Evolutionary conservation across 169 alveolate genomes (phyloP), one percentile per base, ranked within the genome.

Genomic region (Sarcocystis neurona): DNA sequence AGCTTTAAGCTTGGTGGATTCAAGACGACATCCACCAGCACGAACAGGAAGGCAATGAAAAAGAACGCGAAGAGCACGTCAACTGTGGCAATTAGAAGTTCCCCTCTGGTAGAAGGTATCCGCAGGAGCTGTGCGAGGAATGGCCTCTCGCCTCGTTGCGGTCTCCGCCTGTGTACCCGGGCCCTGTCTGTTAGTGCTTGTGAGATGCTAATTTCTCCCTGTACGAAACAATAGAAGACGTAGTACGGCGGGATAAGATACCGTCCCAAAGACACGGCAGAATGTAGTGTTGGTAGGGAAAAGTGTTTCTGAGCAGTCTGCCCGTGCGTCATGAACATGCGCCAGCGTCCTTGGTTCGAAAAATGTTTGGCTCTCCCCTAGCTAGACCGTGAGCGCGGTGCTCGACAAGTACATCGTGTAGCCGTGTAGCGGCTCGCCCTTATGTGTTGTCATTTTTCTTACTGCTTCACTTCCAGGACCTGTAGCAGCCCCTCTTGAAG

Each of bases 21-120:
- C 75, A 87, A 34, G 58, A 87, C 80, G 41, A 87, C 8, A 63
- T 87, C 91, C 30, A 80, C 91, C 41, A 87, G 60, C 56, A 87
- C 63, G 41, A 87, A 34, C 82, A 87, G 72, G 20, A 87, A 75
- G n/a, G 91, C 91, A 39, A 87, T 50, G 27, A 87, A 79, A 44
- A 87, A 68, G 32, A 87, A 74, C 68, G 77, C 41, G 50, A 87
- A 78, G 68, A 60, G 75, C 87, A 87, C 44, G 58, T 87, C 91
- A 5, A 87, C 91, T 84, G 72, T 47, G 0, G 91, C 87, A 50
- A 87, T 75, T 18, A 87, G 60, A 37, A 87, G 77, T 56, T 87
- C 91, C 79, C 87, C 82, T 37, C 91, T 75, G 48, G 80, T 47
- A 2, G 60, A 43, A 2, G 91, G 91, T 2, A 68, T 30, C 39